A percentile compares a stretch with the other conserved stretches of the same genome.
Evolutionary conservation across 148 eudicot species (phyloP).

Genomic region (Rhododendron ovatum): DNA sequence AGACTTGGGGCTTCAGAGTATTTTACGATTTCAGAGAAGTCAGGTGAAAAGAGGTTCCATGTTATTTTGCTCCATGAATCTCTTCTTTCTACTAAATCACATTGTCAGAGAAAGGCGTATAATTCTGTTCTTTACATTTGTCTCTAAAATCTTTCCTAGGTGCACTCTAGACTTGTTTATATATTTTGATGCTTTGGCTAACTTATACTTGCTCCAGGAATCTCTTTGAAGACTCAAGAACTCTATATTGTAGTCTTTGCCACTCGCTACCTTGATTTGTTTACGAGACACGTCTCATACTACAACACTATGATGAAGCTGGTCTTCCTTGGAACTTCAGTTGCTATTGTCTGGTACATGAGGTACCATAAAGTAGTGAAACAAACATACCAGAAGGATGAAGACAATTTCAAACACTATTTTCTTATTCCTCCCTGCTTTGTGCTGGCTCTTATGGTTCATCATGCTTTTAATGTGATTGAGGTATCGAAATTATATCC

Average conservation of each 20-base stretch:
- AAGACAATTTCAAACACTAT: slow-evolving; percentile 49
- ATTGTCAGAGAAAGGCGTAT: neutral
- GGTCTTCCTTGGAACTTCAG: slow-evolving; percentile 44
- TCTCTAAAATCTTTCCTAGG: neutral
- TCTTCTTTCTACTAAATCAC: neutral
- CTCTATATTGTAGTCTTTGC: slow-evolving; percentile 43
- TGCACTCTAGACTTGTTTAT: neutral
- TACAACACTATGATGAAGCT: slow-evolving; percentile 56
- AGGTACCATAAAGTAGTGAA: slow-evolving; percentile 49
- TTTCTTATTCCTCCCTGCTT: slow-evolving; percentile 35
- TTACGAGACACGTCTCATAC: slow-evolving; percentile 35
- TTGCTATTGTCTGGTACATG: slow-evolving; percentile 57
- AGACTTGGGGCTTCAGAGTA: neutral
- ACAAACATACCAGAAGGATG: slow-evolving; percentile 41
- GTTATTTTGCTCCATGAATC: neutral
- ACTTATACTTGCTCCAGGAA: slow-evolving; percentile 31
- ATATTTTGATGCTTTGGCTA: neutral
- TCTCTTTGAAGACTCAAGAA: slow-evolving; percentile 59
- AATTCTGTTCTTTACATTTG: neutral
- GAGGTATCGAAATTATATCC: slow-evolving; percentile 27
- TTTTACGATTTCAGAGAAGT: neutral
- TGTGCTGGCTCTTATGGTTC: slow-evolving; percentile 43
- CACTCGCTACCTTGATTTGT: slow-evolving; percentile 51
- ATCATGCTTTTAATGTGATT: slow-evolving; percentile 25
- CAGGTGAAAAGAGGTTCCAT: neutral